Evolutionary conservation across 179 eudicot species (phyloP).

Genomic region (Patellifolia procumbens): DNA sequence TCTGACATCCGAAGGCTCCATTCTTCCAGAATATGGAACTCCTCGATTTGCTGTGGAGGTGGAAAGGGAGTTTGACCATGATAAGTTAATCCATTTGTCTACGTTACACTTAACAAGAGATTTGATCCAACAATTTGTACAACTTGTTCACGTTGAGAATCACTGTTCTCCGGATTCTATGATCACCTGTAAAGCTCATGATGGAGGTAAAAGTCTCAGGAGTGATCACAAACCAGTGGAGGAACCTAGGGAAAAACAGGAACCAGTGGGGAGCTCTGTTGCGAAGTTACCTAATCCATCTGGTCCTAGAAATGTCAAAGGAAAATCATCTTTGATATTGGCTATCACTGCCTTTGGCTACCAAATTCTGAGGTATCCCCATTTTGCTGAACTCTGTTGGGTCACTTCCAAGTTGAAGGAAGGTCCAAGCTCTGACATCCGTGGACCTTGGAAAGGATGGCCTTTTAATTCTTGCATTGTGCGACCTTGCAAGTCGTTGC

Average conservation of each 20-base stretch:
- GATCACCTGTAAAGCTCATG: conserved; percentile 24
- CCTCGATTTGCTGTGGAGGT: conserved; percentile 62
- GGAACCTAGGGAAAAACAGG: conserved; percentile 30
- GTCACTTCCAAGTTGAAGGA: conserved; percentile 87
- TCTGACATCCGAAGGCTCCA: conserved; percentile 37
- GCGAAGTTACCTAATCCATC: conserved; percentile 27
- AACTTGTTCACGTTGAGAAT: conserved; percentile 49
- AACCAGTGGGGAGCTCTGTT: conserved; percentile 32
- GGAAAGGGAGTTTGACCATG: conserved; percentile 56
- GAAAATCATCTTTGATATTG: conserved; percentile 56
- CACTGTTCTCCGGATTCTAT: conserved; percentile 41
- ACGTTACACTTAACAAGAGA: conserved; percentile 58
- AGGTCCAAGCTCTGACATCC: conserved; percentile 69
- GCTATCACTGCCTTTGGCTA: conserved; percentile 75
- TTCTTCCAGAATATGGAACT: conserved; percentile 38
- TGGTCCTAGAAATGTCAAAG: conserved; percentile 47
- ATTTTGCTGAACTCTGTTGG: conserved; percentile 99
- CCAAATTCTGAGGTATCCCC: conserved; percentile 86
- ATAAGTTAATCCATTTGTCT: conserved; percentile 49
- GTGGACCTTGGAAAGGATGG: conserved; percentile 98
- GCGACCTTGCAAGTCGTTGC: conserved; percentile 54
- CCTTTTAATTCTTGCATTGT: conserved; percentile 89
- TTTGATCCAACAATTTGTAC: conserved; percentile 66
- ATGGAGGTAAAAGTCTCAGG: conserved; percentile 32
- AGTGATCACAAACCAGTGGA: conserved; percentile 32